Percentiles rank a stretch among this genome's conserved stretches.
phyloP scores from a whole-genome alignment of 371 early-diverging fungal species.

The Amoeboaphelidium protococcarum region DNA sequence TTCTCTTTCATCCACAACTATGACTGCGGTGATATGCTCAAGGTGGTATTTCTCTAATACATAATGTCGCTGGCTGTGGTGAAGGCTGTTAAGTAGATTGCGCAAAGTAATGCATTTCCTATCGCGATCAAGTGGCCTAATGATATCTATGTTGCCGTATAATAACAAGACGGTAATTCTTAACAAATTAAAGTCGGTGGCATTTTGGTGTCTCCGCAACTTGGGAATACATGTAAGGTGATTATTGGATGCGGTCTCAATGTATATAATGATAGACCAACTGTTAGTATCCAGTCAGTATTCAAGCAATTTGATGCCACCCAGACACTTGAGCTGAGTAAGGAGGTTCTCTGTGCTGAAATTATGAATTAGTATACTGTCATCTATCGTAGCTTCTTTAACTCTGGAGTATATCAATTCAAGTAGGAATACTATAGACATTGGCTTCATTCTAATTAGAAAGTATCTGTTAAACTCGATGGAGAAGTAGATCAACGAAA shows the following conservation, averaged over 20 bases:
- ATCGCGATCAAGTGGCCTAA: neutral
- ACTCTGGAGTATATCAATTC: neutral
- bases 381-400: neutral
- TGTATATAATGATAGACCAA: neutral
- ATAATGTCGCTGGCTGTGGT: neutral
- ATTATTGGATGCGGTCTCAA: neutral
- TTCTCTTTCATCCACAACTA: neutral
- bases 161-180: neutral
- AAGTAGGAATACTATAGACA: neutral
- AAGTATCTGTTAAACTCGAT: neutral
- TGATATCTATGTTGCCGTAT: neutral
- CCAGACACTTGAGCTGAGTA: neutral
- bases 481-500: neutral
- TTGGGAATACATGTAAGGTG: neutral
- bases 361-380: neutral
- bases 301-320: neutral
- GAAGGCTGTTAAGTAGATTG: neutral
- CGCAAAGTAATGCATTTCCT: neutral
- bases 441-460: neutral
- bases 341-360: neutral
- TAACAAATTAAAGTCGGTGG: neutral
- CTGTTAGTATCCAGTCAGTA: neutral
- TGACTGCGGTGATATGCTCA: neutral
- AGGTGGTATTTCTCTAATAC: neutral
- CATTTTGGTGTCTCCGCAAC: neutral